Evolutionary conservation across 495 filamentous ascomycete species (phyloP).

Genomic region (Talaromyces proteolyticus): DNA sequence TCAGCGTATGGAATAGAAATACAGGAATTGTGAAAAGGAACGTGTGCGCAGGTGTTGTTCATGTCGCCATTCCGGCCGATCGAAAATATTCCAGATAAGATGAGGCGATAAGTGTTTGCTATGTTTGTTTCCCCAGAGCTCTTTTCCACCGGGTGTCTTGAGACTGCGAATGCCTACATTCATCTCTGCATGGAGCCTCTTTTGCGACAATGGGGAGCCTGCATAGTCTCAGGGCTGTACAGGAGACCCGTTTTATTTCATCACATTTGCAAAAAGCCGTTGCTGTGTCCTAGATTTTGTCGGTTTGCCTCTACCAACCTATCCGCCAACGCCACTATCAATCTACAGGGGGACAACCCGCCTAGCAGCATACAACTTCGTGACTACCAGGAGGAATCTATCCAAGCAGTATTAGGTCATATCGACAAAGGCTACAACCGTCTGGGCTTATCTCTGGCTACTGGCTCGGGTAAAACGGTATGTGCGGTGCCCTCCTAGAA

Average conservation of each 20-base stretch:
- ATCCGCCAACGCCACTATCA: conserved; percentile 16
- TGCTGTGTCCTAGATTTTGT: background rate
- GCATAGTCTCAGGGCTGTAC: background rate
- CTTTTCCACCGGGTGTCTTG: background rate
- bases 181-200: conserved; percentile 30
- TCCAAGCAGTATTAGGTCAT: conserved; percentile 73
- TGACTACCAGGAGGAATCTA: conserved; percentile 82
- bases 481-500: conserved; percentile 11
- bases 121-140: conserved; percentile 24
- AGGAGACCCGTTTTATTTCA: background rate
- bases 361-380: conserved; percentile 51
- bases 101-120: conserved; percentile 32
- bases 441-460: conserved; percentile 84
- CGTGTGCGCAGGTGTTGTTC: conserved; percentile 2
- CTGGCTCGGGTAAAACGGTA: conserved; percentile 90
- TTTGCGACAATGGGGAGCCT: conserved; percentile 18
- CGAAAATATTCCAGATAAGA: conserved; percentile 17
- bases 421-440: conserved; percentile 70
- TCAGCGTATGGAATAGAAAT: background rate
- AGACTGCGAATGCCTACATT: too few relatives aligned
- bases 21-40: background rate
- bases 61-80: too few relatives aligned
- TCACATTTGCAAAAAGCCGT: background rate
- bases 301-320: conserved; percentile 5
- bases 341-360: background rate